phyloP scores from a whole-genome alignment of 306 rosid genomes.

The Quercus glauca region DNA sequence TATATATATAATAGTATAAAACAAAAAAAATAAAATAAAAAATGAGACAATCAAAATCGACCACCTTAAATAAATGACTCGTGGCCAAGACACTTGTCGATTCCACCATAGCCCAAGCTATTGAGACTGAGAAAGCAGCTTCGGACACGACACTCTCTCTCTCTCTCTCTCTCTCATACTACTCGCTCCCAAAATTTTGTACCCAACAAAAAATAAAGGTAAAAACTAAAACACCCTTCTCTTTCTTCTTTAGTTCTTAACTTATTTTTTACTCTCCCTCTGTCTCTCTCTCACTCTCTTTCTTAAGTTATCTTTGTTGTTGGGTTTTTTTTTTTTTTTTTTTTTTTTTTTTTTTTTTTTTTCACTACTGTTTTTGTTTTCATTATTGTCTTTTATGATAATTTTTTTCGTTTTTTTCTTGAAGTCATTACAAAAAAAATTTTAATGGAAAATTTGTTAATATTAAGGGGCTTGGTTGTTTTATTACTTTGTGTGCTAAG shows the following conservation, averaged over 20 bases:
- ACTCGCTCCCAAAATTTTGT: neutral
- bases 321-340: neutral
- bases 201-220: neutral
- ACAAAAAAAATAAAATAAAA: neutral
- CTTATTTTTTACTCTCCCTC: neutral
- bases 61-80: conserved; percentile 46
- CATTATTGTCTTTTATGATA: neutral
- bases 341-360: conserved; percentile 6
- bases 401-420: neutral
- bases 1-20: neutral
- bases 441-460: neutral
- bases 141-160: conserved; percentile 35
- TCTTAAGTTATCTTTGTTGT: neutral
- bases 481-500: neutral
- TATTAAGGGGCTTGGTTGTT: neutral
- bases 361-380: neutral
- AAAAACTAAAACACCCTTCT: conserved; percentile 20
- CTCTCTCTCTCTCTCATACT: neutral
- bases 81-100: conserved; percentile 79
- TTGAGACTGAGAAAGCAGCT: conserved; percentile 1
- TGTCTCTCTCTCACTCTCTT: neutral
- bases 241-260: neutral
- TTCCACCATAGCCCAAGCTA: conserved; percentile 29
- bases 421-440: neutral
- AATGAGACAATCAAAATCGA: neutral